These are phyloP conservation scores for Stephanocyclus meneghinianus DNA, from an alignment of 352 stramenopile genomes.

Conservation along the genomic window DNA sequence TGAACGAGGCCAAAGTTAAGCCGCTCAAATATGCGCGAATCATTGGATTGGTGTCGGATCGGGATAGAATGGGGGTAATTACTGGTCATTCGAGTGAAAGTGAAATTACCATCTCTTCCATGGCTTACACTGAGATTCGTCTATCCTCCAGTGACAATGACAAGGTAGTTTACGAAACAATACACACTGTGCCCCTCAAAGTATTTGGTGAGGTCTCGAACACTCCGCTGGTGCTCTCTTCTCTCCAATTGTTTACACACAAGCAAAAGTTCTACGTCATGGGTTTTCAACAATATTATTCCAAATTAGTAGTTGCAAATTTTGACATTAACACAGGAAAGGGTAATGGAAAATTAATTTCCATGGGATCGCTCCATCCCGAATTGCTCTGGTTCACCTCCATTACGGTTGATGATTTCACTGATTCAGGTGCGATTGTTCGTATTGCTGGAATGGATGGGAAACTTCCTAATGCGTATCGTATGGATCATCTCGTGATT, in stretches of 20 bases:
- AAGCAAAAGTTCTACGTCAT: slow-evolving; percentile 5
- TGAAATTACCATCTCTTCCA: slow-evolving; percentile 18
- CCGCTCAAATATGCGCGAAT: neutral
- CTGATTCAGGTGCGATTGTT: neutral
- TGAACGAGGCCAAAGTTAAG: slow-evolving; percentile 34
- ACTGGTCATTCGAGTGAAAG: neutral
- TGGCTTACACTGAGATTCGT: slow-evolving; percentile 31
- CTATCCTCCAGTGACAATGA: slow-evolving; percentile 7
- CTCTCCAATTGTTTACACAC: neutral
- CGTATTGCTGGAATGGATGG: slow-evolving; percentile 29
- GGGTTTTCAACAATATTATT: slow-evolving; percentile 1
- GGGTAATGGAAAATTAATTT: slow-evolving; percentile 9
- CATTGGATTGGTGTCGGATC: slow-evolving; percentile 12
- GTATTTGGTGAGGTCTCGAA: neutral
- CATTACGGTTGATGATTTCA: slow-evolving; percentile 17
- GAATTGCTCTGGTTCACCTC: slow-evolving; percentile 27
- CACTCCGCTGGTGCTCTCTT: neutral
- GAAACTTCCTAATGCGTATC: slow-evolving; percentile 26
- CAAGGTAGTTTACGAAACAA: slow-evolving; percentile 8
- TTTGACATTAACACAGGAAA: slow-evolving; percentile 21
- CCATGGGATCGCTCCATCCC: slow-evolving; percentile 34
- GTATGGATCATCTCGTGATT: slow-evolving; percentile 27
- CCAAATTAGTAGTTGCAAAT: slow-evolving; percentile 14
- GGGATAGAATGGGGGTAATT: neutral
- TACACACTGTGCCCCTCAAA: neutral